Conservation (phyloP, 2,329 filamentous ascomycete species). For the Monilinia fructigena region DNA sequence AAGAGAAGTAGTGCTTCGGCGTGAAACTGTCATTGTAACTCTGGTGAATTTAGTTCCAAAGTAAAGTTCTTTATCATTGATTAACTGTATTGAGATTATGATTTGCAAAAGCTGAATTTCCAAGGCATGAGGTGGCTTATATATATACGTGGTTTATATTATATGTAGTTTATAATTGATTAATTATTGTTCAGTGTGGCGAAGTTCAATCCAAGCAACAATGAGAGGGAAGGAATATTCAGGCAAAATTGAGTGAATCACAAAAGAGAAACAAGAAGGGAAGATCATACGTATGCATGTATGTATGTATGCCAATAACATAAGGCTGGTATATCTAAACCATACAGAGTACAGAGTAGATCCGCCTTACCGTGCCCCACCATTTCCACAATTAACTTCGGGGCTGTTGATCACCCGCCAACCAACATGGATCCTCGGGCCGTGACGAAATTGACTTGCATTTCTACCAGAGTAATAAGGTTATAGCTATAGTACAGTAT, state of each 20-base stretch:
- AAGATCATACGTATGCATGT: background rate
- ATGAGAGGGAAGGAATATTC: background rate
- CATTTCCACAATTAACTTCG: background rate
- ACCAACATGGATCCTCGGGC: background rate
- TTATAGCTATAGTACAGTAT: too few relatives aligned
- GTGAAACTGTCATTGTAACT: slow-evolving; percentile 7
- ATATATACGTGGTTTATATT: background rate
- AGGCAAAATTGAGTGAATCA: background rate
- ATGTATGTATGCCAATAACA: background rate
- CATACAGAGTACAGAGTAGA: too few relatives aligned
- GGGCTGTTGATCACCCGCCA: slow-evolving; percentile 4
- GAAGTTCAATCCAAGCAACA: background rate
- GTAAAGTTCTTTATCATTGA: background rate
- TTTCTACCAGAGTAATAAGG: background rate
- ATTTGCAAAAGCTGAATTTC: background rate
- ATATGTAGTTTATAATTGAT: too few relatives aligned
- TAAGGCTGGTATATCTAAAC: too few relatives aligned
- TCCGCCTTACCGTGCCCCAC: background rate
- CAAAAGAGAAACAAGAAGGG: background rate
- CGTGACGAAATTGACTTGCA: background rate
- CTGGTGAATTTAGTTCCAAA: background rate
- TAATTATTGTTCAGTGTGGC: background rate
- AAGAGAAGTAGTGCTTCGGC: slow-evolving; percentile 16
- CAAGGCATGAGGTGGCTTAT: background rate
- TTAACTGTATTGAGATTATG: background rate